Percentiles rank a stretch among this genome's conserved stretches.
Conservation (phyloP, 2,329 filamentous ascomycete species). For the Aspergillus oerlinghausenensis region DNA sequence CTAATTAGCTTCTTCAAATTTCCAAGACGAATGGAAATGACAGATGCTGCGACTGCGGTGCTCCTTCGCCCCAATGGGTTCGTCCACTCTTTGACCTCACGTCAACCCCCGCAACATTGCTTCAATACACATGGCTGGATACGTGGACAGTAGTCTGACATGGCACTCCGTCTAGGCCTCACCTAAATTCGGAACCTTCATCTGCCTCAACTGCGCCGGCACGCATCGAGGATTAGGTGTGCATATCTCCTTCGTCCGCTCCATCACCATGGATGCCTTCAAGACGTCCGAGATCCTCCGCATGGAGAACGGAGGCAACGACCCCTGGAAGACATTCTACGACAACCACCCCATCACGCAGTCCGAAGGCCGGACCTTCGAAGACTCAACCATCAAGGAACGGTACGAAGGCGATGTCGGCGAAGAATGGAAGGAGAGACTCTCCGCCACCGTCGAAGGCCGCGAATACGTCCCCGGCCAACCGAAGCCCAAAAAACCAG, state of each 20-base stretch:
- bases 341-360: slow-evolving; percentile 64
- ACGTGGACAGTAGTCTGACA: not conserved
- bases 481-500: slow-evolving; percentile 46
- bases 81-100: slow-evolving; percentile 25
- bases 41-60: slow-evolving; percentile 89
- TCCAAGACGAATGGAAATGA: slow-evolving; percentile 89
- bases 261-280: slow-evolving; percentile 98
- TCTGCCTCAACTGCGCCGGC: slow-evolving; percentile 93
- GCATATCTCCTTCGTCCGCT: slow-evolving; percentile 96
- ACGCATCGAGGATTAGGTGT: slow-evolving; percentile 92
- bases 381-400: slow-evolving; percentile 84
- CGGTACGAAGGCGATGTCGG: slow-evolving; percentile 84
- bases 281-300: slow-evolving; percentile 87
- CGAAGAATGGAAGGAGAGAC: slow-evolving; percentile 90
- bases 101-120: not conserved
- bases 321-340: slow-evolving; percentile 82
- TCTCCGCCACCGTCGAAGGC: slow-evolving; percentile 83
- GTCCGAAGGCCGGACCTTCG: slow-evolving; percentile 67
- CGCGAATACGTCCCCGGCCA: slow-evolving; percentile 75
- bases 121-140: not conserved
- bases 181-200: slow-evolving; percentile 97
- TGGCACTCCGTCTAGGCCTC: slow-evolving; percentile 50
- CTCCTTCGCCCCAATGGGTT: slow-evolving; percentile 97
- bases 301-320: slow-evolving; percentile 90
- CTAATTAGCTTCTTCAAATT: slow-evolving; percentile 71